Base-by-base conservation (phyloP, 306 rosid genomes). In the Corylus americana region DNA sequence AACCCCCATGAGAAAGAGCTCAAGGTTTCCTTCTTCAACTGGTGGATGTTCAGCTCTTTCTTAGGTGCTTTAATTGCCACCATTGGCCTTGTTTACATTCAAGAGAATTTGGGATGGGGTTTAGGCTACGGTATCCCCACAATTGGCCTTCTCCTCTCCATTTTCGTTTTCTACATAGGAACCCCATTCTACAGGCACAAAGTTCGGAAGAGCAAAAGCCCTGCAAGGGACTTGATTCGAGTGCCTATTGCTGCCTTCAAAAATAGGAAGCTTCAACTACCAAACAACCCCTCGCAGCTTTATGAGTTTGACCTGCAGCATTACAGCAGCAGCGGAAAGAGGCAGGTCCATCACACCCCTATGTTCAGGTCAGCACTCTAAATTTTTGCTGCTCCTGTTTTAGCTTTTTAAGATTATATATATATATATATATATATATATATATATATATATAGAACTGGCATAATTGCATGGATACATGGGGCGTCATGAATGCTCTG, bases 101-200 rank as follows among this genome's bases (percentile, higher is more conserved):
- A 92, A 82, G 97, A 92, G 80, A 92, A 86, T 59, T 69, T 85
- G 76, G 95, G 97, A 10, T 90, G 97, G 97, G 96, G 88, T 20
- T 83, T 88, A 27, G 97, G 92, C 5, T 92, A 90, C 73, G 92
- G 88, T 7, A 66, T 92, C 61, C 88, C 93, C 5, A 86, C 96
- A 9, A 53, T 79, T 7, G 93, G 96, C 7, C 86, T 92, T 44
- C 31, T 89, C 1, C 4, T 90, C 18, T 87, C 91, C 7, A 18
- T 90, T 8, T 29, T 87, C 74, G 77, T 75, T 45, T 92, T 92
- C 84, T 86, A 87, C 9, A 7, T 84, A 4, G 93, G 96, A 9
- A 82, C 89, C 37, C 93, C 97, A 53, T 29, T 86, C 31, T 92
- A 92, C 48, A 85, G 97, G 86, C 93, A 90, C 81, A 92, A 92